Evolutionary conservation across 108 stramenopile species (phyloP).

Genomic region (Nannochloropsis gaditana): DNA sequence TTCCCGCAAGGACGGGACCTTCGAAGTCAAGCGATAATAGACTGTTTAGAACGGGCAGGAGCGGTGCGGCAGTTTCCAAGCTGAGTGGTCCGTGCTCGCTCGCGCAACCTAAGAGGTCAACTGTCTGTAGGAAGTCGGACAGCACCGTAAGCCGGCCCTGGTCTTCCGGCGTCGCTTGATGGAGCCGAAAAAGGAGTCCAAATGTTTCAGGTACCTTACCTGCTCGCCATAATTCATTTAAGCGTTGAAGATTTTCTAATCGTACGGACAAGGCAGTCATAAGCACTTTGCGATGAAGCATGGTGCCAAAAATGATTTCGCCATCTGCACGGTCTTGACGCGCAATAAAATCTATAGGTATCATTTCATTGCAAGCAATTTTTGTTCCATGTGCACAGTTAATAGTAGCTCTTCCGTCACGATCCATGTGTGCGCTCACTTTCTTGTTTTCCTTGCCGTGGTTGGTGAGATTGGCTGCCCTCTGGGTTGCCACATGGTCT

Average conservation of each 20-base stretch:
- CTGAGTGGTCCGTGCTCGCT: neutral
- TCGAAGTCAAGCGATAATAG: neutral
- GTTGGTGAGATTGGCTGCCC: too few relatives aligned
- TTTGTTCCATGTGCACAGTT: too few relatives aligned
- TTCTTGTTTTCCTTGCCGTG: too few relatives aligned
- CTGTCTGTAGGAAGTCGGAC: neutral
- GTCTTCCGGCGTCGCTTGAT: neutral
- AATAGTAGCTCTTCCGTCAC: too few relatives aligned
- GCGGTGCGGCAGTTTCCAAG: neutral
- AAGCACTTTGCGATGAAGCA: slow-evolving; percentile 12
- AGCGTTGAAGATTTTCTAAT: neutral
- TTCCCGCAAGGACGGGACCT: neutral
- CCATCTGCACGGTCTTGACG: slow-evolving; percentile 14
- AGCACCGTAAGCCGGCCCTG: neutral
- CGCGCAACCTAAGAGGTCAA: slow-evolving; percentile 1
- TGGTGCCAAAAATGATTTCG: neutral
- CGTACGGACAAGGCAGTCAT: neutral
- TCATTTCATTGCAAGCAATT: neutral
- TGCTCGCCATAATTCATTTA: neutral
- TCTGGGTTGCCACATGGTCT: too few relatives aligned
- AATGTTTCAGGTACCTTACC: neutral
- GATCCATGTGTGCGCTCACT: too few relatives aligned
- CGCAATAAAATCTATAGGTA: neutral
- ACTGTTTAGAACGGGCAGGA: neutral
- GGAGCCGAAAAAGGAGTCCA: neutral